Conservation (phyloP, 164 flowering plant species). For the grape (Vitis vinifera) region ASM3070453v1 NC_081822.1:25120001-25120500, state of each 20-base stretch:
- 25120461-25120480: too few relatives aligned
- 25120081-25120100: not conserved
- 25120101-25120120: constrained; percentile 40
- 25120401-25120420: not conserved
- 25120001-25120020: constrained; percentile 69
- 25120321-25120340: constrained; percentile 43
- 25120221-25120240: constrained; percentile 93
- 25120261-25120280: constrained; percentile 93
- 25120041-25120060: constrained; percentile 43
- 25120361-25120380: not conserved
- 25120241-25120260: constrained; percentile 88
- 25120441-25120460: not conserved
- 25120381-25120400: not conserved
- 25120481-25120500: too few relatives aligned
- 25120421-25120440: not conserved
- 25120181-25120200: constrained; percentile 96
- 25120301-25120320: constrained; percentile 45
- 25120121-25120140: constrained; percentile 83
- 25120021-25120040: constrained; percentile 95
- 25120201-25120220: constrained; percentile 92
- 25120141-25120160: constrained; percentile 92
- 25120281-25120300: constrained; percentile 71
- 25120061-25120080: not conserved
- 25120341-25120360: not conserved
- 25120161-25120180: constrained; percentile 86